phyloP scores from a whole-genome alignment of 208 protist genomes.

The Zelonia costaricensis region DNA sequence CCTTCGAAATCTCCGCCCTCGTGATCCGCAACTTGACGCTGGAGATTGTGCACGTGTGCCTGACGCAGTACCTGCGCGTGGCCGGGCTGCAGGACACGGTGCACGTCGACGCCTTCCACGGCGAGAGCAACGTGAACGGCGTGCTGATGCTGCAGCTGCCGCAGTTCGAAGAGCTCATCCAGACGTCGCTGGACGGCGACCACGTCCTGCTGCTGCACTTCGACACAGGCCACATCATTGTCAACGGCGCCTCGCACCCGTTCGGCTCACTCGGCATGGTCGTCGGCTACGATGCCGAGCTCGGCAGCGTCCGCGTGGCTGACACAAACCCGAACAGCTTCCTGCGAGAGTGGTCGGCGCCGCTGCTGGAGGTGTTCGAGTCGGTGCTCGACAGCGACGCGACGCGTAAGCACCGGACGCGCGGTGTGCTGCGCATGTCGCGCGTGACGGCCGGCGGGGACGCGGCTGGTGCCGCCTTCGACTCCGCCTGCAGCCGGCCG shows the following conservation, averaged over 20 bases:
- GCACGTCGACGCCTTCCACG: slow-evolving; percentile 56
- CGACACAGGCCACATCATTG: slow-evolving; percentile 44
- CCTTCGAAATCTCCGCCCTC: slow-evolving; percentile 74
- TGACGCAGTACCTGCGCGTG: slow-evolving; percentile 59
- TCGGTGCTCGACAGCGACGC: slow-evolving; percentile 54
- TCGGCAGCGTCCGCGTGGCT: slow-evolving; percentile 54
- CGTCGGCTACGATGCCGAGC: slow-evolving; percentile 50
- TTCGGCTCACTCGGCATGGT: slow-evolving; percentile 79
- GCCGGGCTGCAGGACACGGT: slow-evolving; percentile 37
- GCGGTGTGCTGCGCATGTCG: slow-evolving; percentile 57
- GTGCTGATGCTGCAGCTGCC: slow-evolving; percentile 32
- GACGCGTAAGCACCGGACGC: slow-evolving; percentile 54
- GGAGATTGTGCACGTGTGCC: slow-evolving; percentile 72
- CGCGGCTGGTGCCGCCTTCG: slow-evolving; percentile 31
- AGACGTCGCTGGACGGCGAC: slow-evolving; percentile 26
- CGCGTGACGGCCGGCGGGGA: slow-evolving; percentile 8
- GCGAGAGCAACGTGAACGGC: slow-evolving; percentile 42
- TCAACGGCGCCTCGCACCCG: slow-evolving; percentile 69
- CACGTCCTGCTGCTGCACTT: slow-evolving; percentile 66
- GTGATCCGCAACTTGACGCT: slow-evolving; percentile 79
- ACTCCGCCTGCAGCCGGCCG: slow-evolving; percentile 39
- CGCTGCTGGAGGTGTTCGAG: slow-evolving; percentile 53
- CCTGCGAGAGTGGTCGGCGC: slow-evolving; percentile 73
- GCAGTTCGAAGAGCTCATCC: slow-evolving; percentile 58
- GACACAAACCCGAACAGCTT: slow-evolving; percentile 81